Conservation (phyloP, 768 basidiomycete species). For the Suillus luteus region DNA sequence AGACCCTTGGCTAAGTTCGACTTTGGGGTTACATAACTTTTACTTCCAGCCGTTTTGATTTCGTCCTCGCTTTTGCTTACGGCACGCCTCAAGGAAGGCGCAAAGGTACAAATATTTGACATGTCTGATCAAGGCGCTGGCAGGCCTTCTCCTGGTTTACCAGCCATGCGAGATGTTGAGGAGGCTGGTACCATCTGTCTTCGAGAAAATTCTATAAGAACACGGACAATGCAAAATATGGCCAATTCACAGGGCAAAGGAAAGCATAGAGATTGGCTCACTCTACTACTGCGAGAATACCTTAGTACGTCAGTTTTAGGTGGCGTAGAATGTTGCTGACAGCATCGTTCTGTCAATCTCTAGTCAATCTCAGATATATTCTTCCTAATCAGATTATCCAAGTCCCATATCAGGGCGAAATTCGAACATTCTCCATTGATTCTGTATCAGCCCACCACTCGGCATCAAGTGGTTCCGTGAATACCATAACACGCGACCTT, state of each 20-base stretch:
- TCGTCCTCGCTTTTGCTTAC: conserved; percentile 63
- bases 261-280: conserved; percentile 66
- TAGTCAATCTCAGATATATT: conserved; percentile 76
- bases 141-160: conserved; percentile 46
- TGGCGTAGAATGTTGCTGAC: conserved; percentile 1
- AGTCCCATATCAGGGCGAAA: conserved; percentile 61
- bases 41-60: conserved; percentile 50
- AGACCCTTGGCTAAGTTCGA: conserved; percentile 19
- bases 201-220: conserved; percentile 43
- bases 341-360: conserved; percentile 14
- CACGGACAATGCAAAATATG: conserved; percentile 22
- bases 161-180: conserved; percentile 49
- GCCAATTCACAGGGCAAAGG: conserved; percentile 22
- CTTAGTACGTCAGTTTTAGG: conserved; percentile 50
- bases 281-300: conserved; percentile 62
- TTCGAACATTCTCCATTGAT: conserved; percentile 57
- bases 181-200: conserved; percentile 57
- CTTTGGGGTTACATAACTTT: conserved; percentile 12
- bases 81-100: conserved; percentile 53
- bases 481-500: conserved; percentile 44
- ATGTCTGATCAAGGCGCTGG: conserved; percentile 41
- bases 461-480: conserved; percentile 21
- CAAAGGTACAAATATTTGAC: conserved; percentile 49
- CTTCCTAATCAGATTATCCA: conserved; percentile 61
- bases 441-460: conserved; percentile 40